Evolutionary conservation across 192 early-diverging fungal genomes (phyloP), one percentile per base, ranked within the genome.

Genomic region (Nowakowskiella sp.): DNA sequence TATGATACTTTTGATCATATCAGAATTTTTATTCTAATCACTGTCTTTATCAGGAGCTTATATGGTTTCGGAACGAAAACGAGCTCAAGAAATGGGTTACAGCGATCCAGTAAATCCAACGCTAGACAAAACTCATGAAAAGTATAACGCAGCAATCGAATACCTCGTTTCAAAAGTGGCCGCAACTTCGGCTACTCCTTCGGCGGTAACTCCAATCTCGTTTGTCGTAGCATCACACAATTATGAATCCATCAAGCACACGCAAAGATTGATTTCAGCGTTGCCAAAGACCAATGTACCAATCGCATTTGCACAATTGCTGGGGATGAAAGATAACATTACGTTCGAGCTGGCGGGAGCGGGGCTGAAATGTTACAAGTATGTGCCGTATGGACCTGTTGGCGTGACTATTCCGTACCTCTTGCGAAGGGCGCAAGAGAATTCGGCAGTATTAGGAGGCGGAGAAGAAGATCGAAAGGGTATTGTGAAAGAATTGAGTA

Each of bases 171-270:
- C 68, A 19, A 73, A 74, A 54, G 70, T 90, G 2, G 3, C 34
- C 9, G 19, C 43, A 24, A 30, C 31, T 4, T 52, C 60, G 24
- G 19, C 47, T 1, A 66, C 67, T 3, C 70, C 72, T 42, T 44
- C 54, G n/a, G 43, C 32, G 6, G 47, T 56, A 0, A 55, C 63
- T 1, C 83, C 85, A 10, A 62, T 88, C 32, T 60, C 85, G 31
- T 85, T 94, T 66, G 81, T 91, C 31, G 82, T 92, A 3, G 94
- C 94, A 27, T 84, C 84, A 0, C 94, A 98, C 72, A 98, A 98
- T 75, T 69, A 76, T 42, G 80, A 81, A 30, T 88, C 89, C 22
- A 79, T 92, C 27, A 64, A 76, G 45, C 60, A 62, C 16, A 80
- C 87, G 2, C 62, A 71, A 46, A 60, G 70, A 29, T 72, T 70